Base-by-base conservation (phyloP, 176 grass and related monocot species). In the Eleusine indica region DNA sequence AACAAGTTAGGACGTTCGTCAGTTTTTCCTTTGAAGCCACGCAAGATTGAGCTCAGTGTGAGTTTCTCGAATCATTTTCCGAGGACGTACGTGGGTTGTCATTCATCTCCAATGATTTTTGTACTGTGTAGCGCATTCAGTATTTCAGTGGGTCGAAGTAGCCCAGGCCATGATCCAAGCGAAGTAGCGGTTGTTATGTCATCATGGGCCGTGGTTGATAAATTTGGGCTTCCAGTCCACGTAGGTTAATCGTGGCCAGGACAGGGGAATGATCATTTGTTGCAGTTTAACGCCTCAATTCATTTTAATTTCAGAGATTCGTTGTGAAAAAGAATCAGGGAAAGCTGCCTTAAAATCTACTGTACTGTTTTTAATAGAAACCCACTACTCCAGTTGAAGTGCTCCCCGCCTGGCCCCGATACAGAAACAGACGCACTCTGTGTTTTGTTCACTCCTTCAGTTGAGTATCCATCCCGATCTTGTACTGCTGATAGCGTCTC, bases 1-100 rank as follows among this genome's bases (percentile, higher is more conserved):
- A 19, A 35, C 21, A 63, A 5, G 57, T 1, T 3, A 73, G 44
- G 76, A 53, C 75, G 41, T 38, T 30, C 41, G 21, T 1, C 46
- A 74, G 25, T 5, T 57, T 39, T 87, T 25, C 9, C 79, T 87
- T 87, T 18, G 18, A 76, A 87, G 78, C 71, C 78, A 87, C 78
- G 72, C 47, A 75, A 87, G 29, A 53, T 29, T 40, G 13, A 39
- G 25, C 29, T 25, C 71, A n/a, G 1, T 22, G 10, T 44, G 57
- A 73, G 29, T 30, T 49, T 47, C 35, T 17, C 57, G 9, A 63
- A 47, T 72, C 68, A 82, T 82, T 72, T 82, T 82, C 54, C 61
- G 18, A 22, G 5, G 9, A 3, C 4, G 7, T 47, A 61, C 18
- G 43, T 22, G 25, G 49, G 16, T 22, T 72, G 21, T 51, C 40